Evolutionary conservation across 169 alveolate genomes (phyloP).

Genomic region (Eimeria sp.): DNA sequence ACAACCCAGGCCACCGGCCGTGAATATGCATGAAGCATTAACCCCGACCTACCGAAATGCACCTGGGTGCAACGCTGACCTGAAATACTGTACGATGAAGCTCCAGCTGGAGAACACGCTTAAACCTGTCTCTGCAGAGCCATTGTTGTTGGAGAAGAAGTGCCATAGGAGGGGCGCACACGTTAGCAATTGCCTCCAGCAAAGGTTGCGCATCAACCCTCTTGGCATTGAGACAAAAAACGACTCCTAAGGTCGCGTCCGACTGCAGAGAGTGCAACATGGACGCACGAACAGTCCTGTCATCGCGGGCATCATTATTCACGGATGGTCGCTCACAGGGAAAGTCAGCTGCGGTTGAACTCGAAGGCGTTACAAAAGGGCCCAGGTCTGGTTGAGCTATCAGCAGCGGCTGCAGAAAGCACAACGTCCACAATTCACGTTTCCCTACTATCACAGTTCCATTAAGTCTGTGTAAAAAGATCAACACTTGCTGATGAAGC

Average conservation of each 20-base stretch:
- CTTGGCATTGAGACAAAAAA: slow-evolving; percentile 45
- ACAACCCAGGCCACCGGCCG: background rate
- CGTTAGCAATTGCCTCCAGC: slow-evolving; percentile 37
- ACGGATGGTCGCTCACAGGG: slow-evolving; percentile 28
- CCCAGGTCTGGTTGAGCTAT: slow-evolving; percentile 24
- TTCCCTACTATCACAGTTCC: background rate
- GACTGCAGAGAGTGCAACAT: background rate
- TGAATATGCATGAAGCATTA: background rate
- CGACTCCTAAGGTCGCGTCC: slow-evolving; percentile 33
- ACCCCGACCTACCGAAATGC: background rate
- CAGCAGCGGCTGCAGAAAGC: slow-evolving; percentile 19
- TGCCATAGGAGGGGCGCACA: slow-evolving; percentile 64
- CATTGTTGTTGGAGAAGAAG: slow-evolving; percentile 74
- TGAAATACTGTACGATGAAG: slow-evolving; percentile 79
- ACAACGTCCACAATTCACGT: background rate
- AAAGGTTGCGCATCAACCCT: slow-evolving; percentile 44
- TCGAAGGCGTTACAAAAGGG: slow-evolving; percentile 11
- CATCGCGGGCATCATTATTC: background rate
- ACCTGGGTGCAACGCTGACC: slow-evolving; percentile 35
- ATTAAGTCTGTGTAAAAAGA: background rate
- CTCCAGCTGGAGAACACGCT: slow-evolving; percentile 78
- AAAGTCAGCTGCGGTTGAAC: background rate
- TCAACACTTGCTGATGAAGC: background rate
- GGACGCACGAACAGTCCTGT: background rate
- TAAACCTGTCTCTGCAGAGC: slow-evolving; percentile 78